These are phyloP conservation scores for Aspergillus candidus DNA, from an alignment of 2,329 filamentous ascomycete genomes.

Conservation along the genomic window DNA sequence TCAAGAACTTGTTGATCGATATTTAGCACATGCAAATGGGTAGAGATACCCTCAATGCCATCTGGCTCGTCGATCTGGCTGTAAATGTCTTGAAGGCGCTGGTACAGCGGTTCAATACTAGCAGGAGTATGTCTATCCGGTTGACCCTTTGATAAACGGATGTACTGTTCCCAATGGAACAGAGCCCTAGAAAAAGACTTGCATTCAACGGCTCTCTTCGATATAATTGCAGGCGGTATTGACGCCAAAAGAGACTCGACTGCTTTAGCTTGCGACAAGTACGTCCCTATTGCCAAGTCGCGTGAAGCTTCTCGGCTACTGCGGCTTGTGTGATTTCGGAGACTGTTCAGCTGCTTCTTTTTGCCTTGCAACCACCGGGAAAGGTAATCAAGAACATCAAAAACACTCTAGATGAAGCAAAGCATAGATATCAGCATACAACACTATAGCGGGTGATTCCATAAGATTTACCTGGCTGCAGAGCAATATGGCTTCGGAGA, in stretches of 20 bases:
- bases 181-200: slow-evolving; percentile 86
- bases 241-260: slow-evolving; percentile 68
- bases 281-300: slow-evolving; percentile 27
- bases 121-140: slow-evolving; percentile 45
- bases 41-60: slow-evolving; percentile 88
- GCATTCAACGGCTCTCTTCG: slow-evolving; percentile 83
- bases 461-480: slow-evolving; percentile 69
- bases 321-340: slow-evolving; percentile 25
- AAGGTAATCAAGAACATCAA: slow-evolving; percentile 84
- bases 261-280: slow-evolving; percentile 45
- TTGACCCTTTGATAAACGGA: slow-evolving; percentile 51
- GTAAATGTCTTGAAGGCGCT: slow-evolving; percentile 86
- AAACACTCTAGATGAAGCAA: slow-evolving; percentile 64
- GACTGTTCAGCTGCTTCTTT: slow-evolving; percentile 45
- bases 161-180: slow-evolving; percentile 92
- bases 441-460: not conserved
- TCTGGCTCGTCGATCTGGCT: slow-evolving; percentile 97
- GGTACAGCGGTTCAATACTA: slow-evolving; percentile 59
- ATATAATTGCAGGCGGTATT: slow-evolving; percentile 67
- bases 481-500: slow-evolving; percentile 70
- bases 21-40: slow-evolving; percentile 77
- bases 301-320: slow-evolving; percentile 22
- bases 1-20: slow-evolving; percentile 90
- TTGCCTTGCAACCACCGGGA: slow-evolving; percentile 84
- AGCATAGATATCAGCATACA: not conserved